These are phyloP conservation scores for Alternaria sp. DNA, from an alignment of 2,329 filamentous ascomycete genomes.

Conservation along the genomic window DNA sequence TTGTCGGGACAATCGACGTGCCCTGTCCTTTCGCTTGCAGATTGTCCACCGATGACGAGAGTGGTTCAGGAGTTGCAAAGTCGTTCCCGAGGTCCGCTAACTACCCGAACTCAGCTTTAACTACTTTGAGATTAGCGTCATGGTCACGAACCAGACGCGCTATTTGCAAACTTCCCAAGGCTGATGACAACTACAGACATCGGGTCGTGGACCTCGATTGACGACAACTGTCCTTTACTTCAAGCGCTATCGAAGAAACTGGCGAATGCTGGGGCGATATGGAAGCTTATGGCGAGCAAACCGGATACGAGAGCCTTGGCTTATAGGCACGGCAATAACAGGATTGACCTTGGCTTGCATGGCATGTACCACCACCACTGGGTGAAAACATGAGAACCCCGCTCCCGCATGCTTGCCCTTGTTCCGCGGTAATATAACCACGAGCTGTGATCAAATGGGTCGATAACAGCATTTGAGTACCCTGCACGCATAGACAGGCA, in stretches of 20 bases:
- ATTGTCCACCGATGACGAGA: conserved; percentile 28
- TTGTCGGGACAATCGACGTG: conserved; percentile 18
- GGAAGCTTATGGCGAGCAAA: neutral
- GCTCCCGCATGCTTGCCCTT: conserved; percentile 23
- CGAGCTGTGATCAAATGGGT: conserved; percentile 10
- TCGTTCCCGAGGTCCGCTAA: conserved; percentile 25
- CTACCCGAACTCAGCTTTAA: conserved; percentile 14
- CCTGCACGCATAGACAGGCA: conserved; percentile 10
- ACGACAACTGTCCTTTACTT: neutral
- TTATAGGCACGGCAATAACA: conserved; percentile 5
- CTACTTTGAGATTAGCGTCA: conserved; percentile 4
- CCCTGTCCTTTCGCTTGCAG: conserved; percentile 17
- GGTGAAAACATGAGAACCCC: conserved; percentile 19
- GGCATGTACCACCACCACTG: conserved; percentile 21
- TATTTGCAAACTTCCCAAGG: neutral
- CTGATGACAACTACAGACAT: neutral
- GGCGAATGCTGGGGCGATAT: neutral
- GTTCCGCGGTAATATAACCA: conserved; percentile 11
- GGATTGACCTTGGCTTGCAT: conserved; percentile 6
- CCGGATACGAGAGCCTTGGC: conserved; percentile 10
- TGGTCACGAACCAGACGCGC: neutral
- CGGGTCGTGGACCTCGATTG: neutral
- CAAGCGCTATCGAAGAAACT: neutral
- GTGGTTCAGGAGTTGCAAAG: conserved; percentile 27
- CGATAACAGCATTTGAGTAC: neutral